Conservation (phyloP, 495 filamentous ascomycete genomes). For the Penicillium daleae region DNA sequence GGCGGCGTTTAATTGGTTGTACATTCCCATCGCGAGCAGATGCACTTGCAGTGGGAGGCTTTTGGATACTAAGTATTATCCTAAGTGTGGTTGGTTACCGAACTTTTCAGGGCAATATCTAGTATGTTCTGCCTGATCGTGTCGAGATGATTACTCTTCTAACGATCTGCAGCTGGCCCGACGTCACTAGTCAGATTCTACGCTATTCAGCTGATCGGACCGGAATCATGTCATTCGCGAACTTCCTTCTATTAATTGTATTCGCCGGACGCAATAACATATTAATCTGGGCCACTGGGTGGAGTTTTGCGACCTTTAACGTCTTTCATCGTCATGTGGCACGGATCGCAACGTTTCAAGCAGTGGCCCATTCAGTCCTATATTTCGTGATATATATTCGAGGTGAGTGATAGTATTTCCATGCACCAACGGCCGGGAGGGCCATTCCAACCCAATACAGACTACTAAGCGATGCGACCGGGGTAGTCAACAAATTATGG, state of each 20-base stretch:
- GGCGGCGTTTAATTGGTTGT: slow-evolving; percentile 38
- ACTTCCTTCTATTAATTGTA: slow-evolving; percentile 55
- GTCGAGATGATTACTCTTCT: slow-evolving; percentile 1
- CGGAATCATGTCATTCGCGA: slow-evolving; percentile 55
- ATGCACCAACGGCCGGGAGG: too few relatives aligned
- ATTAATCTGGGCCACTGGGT: slow-evolving; percentile 58
- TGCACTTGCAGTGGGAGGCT: slow-evolving; percentile 40
- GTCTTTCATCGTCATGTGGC: slow-evolving; percentile 62
- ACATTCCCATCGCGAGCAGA: slow-evolving; percentile 48
- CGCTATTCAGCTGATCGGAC: slow-evolving; percentile 56
- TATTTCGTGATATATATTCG: slow-evolving; percentile 39
- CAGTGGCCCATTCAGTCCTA: slow-evolving; percentile 45
- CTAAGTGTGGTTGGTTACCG: slow-evolving; percentile 44
- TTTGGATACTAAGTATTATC: slow-evolving; percentile 45
- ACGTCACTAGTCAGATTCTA: slow-evolving; percentile 35
- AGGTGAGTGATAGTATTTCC: slow-evolving; percentile 34
- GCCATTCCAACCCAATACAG: too few relatives aligned
- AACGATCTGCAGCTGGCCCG: slow-evolving; percentile 37
- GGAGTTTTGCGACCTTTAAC: slow-evolving; percentile 58
- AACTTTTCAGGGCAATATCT: slow-evolving; percentile 41
- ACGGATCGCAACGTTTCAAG: slow-evolving; percentile 56
- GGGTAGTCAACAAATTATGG: slow-evolving; percentile 35
- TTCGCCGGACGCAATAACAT: slow-evolving; percentile 61
- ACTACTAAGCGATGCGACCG: slow-evolving; percentile 5
- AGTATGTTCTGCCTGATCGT: slow-evolving; percentile 30